Conservation (phyloP, 2,329 filamentous ascomycete species). For the Colletotrichum endophyticum region DNA sequence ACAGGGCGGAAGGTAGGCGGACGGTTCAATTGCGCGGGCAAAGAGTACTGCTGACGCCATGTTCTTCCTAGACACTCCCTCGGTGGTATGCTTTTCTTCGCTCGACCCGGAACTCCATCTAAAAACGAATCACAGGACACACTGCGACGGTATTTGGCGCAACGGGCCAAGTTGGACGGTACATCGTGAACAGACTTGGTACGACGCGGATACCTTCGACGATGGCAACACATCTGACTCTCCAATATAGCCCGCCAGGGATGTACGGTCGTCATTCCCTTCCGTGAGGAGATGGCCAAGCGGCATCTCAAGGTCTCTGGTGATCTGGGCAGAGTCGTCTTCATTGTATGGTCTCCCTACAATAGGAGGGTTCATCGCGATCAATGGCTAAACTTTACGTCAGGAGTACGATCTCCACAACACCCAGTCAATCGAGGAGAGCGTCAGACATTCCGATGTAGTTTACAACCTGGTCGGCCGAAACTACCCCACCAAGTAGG, state of each 20-base stretch:
- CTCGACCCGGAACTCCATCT: slow-evolving; percentile 1
- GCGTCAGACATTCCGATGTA: slow-evolving; percentile 94
- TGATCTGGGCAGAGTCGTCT: slow-evolving; percentile 87
- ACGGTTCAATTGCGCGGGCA: background rate
- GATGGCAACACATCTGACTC: background rate
- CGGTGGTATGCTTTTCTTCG: slow-evolving; percentile 67
- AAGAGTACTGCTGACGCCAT: background rate
- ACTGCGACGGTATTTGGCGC: slow-evolving; percentile 98
- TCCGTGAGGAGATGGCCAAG: slow-evolving; percentile 97
- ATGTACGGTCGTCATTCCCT: slow-evolving; percentile 93
- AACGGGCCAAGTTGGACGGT: slow-evolving; percentile 92
- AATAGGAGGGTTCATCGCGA: background rate
- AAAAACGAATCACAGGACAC: slow-evolving; percentile 66
- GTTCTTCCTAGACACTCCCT: slow-evolving; percentile 70
- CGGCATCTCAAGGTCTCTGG: slow-evolving; percentile 95
- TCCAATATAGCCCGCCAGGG: slow-evolving; percentile 76
- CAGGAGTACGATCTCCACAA: slow-evolving; percentile 96
- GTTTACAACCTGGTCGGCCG: slow-evolving; percentile 96
- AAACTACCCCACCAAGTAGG: slow-evolving; percentile 93
- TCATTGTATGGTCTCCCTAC: slow-evolving; percentile 63
- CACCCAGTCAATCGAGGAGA: slow-evolving; percentile 94
- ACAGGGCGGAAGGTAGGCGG: slow-evolving; percentile 83
- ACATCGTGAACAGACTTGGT: slow-evolving; percentile 96
- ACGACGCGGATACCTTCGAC: slow-evolving; percentile 30
- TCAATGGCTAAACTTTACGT: background rate